Evolutionary conservation across 495 filamentous ascomycete genomes (phyloP), one percentile per base, ranked within the genome.

Genomic region (Talaromyces nanjingensis): DNA sequence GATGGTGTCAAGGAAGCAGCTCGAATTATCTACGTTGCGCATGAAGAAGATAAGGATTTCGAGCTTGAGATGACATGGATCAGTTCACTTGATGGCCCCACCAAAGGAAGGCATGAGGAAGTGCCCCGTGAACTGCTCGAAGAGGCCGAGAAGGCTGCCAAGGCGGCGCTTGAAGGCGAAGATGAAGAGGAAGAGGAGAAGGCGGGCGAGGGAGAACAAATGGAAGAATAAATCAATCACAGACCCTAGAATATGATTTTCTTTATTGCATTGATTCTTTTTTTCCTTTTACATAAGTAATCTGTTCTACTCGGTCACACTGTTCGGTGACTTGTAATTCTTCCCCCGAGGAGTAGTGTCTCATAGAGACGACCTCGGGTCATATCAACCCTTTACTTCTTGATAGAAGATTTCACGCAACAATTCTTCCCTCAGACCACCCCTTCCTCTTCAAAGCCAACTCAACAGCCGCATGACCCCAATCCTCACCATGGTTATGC

Each of bases 1-100:
- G 87, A 97, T 71, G 94, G 88, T 33, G 92, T 98, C 67, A 97
- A 96, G 81, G 92, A 98, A 79, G 94, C 94, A 20, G 94, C 94
- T 62, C 81, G 91, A 52, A 98, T 98, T 69, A 97, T 98, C 75
- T 93, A 96, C 74, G 85, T 96, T 59, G 92, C 94, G 57, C 94
- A 98, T 73, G 92, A 96, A 72, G 94, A 90, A 73, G 94, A 98
- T 77, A 98, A 98, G 81, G 96, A 98, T 34, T 98, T 98, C 68
- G 96, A 98, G 83, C 80, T 98, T 37, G 94, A 98, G 81, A 96
- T 98, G 94, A 92, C 90, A 65, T 98, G 94, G 94, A 88, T 98
- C 68, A 96, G 91, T 75, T 85, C 83, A 22, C 69, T 84, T 52
- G 85, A 89, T 53, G 91, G 91, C 14, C 90, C 91, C n/a, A 96